Evolutionary conservation across 2,329 filamentous ascomycete species (phyloP).

Genomic region (Epichloe baconii): DNA sequence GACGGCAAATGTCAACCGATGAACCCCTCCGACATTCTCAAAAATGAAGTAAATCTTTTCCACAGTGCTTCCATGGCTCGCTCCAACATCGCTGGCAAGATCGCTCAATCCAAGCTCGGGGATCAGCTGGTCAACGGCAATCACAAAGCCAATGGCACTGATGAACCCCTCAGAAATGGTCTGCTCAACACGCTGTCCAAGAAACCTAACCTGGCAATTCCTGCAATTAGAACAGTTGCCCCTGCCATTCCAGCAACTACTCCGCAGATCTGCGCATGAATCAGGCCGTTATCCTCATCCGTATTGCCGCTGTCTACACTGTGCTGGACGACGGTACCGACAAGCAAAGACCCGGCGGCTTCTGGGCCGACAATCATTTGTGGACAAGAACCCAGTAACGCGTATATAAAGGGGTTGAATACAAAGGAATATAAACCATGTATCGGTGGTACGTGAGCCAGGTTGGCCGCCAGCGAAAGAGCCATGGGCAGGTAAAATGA

Average conservation of each 20-base stretch:
- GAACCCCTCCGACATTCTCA: conserved; percentile 49
- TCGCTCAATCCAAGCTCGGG: conserved; percentile 71
- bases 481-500: conserved; percentile 98
- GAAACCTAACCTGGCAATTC: conserved; percentile 76
- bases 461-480: conserved; percentile 80
- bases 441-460: conserved; percentile 84
- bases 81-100: conserved; percentile 48
- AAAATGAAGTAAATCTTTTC: conserved; percentile 76
- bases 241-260: conserved; percentile 81
- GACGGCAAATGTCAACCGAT: conserved; percentile 63
- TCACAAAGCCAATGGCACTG: conserved; percentile 91
- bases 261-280: conserved; percentile 75
- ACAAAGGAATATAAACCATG: conserved; percentile 92
- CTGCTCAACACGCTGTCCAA: conserved; percentile 87
- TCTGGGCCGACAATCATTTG: conserved; percentile 93
- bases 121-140: conserved; percentile 87
- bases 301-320: conserved; percentile 56
- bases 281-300: conserved; percentile 48
- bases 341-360: conserved; percentile 80
- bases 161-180: conserved; percentile 89
- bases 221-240: conserved; percentile 76
- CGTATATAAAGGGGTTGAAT: conserved; percentile 89
- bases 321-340: conserved; percentile 72
- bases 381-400: conserved; percentile 78
- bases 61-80: conserved; percentile 72